These are phyloP conservation scores for Penicillium bialowiezense DNA, from an alignment of 495 filamentous ascomycete species.

Conservation along the genomic window DNA sequence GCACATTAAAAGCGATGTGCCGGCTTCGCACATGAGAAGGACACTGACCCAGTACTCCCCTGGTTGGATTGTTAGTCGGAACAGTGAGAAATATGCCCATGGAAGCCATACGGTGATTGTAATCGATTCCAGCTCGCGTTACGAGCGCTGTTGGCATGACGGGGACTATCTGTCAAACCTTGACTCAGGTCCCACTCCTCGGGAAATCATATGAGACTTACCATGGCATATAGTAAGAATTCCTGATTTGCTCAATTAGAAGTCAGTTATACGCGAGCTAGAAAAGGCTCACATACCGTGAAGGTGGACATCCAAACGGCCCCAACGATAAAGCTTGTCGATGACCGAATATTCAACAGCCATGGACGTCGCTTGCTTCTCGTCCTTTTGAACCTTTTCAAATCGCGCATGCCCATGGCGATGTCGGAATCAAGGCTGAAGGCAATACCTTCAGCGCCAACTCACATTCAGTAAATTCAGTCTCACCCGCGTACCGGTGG, in stretches of 20 bases:
- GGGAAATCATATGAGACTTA: conserved; percentile 6
- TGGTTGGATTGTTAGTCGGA: neutral
- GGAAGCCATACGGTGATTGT: conserved; percentile 48
- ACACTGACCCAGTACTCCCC: conserved; percentile 36
- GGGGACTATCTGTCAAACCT: conserved; percentile 46
- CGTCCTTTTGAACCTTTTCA: neutral
- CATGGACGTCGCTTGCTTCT: conserved; percentile 27
- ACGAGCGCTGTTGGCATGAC: conserved; percentile 61
- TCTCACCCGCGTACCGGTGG: neutral
- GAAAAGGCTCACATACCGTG: conserved; percentile 40
- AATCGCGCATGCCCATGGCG: neutral
- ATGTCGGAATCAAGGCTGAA: neutral
- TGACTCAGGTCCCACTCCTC: neutral
- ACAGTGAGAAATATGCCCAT: conserved; percentile 26
- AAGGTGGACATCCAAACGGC: conserved; percentile 64
- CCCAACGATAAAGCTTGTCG: conserved; percentile 56
- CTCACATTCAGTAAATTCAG: neutral
- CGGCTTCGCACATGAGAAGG: conserved; percentile 60
- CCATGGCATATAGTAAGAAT: conserved; percentile 42
- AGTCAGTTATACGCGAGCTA: neutral
- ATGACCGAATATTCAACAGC: conserved; percentile 54
- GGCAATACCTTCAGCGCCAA: neutral
- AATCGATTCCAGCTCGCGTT: conserved; percentile 49
- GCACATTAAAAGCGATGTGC: conserved; percentile 54
- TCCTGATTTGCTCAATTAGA: conserved; percentile 25